Evolutionary conservation across 306 rosid species (phyloP).

Genomic region (Myrica gale): DNA sequence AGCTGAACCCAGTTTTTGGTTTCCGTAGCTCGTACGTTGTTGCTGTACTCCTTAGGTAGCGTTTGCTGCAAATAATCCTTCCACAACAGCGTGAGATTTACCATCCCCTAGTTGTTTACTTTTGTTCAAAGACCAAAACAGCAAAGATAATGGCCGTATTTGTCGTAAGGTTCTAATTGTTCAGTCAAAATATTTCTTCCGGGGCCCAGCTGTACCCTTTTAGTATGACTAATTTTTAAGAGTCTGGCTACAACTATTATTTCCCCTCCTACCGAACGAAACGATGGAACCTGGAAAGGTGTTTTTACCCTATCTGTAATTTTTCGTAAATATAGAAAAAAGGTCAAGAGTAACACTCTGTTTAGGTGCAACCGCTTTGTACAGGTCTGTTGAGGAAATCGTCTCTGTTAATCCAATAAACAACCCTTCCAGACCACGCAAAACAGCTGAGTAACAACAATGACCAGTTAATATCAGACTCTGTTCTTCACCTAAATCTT

Average conservation of each 20-base stretch:
- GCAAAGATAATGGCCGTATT: not conserved
- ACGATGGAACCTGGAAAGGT: slow-evolving; percentile 8
- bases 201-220: not conserved
- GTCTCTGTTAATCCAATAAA: slow-evolving; percentile 31
- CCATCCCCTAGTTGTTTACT: not conserved
- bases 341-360: slow-evolving; percentile 76
- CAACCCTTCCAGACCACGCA: slow-evolving; percentile 62
- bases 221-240: too few species aligned
- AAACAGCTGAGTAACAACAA: slow-evolving; percentile 37
- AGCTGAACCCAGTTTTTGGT: not conserved
- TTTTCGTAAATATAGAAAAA: slow-evolving; percentile 16
- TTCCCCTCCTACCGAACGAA: not conserved
- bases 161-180: not conserved
- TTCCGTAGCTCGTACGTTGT: not conserved
- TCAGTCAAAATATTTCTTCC: not conserved
- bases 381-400: slow-evolving; percentile 9
- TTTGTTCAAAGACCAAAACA: not conserved
- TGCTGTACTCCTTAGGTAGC: not conserved
- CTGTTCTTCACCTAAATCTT: slow-evolving; percentile 28
- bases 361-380: slow-evolving; percentile 72
- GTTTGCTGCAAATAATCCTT: not conserved
- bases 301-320: not conserved
- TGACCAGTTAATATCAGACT: slow-evolving; percentile 22
- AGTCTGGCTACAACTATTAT: not conserved
- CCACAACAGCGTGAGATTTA: not conserved